Evolutionary conservation across 2,329 filamentous ascomycete species (phyloP).

Genomic region (Bretziella fagacearum): DNA sequence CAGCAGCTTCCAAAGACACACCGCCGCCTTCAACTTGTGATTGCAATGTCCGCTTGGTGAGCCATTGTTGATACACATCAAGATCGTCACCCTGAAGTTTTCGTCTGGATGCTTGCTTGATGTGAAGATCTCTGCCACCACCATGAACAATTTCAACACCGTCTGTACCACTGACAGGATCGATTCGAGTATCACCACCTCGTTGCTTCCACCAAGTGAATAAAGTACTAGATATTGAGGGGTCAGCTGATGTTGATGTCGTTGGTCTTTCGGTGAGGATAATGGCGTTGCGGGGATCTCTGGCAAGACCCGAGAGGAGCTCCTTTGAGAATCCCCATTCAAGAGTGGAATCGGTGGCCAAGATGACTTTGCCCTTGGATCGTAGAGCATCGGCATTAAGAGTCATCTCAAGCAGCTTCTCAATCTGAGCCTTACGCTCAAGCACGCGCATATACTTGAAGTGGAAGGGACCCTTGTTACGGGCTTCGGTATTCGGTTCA

Average conservation of each 20-base stretch:
- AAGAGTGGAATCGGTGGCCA: conserved; percentile 76
- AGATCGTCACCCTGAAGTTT: conserved; percentile 62
- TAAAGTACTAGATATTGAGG: conserved; percentile 54
- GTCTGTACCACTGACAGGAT: conserved; percentile 37
- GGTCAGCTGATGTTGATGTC: conserved; percentile 25
- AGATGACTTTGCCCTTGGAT: conserved; percentile 51
- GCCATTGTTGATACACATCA: conserved; percentile 73
- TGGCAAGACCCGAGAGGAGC: conserved; percentile 54
- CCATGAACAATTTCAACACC: conserved; percentile 50
- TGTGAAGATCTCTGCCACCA: conserved; percentile 42
- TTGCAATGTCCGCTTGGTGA: conserved; percentile 74
- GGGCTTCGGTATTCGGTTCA: conserved; percentile 12
- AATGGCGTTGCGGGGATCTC: conserved; percentile 64
- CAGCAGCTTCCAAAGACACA: conserved; percentile 50
- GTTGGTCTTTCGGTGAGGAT: conserved; percentile 64
- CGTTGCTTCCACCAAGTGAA: conserved; percentile 67
- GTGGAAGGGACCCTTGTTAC: conserved; percentile 60
- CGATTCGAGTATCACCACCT: conserved; percentile 43
- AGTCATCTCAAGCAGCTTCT: conserved; percentile 42
- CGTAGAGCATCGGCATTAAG: conserved; percentile 25
- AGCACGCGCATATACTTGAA: conserved; percentile 73
- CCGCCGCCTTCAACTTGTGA: conserved; percentile 58
- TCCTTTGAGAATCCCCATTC: conserved; percentile 93
- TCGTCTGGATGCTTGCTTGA: conserved; percentile 44
- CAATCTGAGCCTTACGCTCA: conserved; percentile 65